Conservation (phyloP, 1,284 basidiomycete species). For the Volvariella volvacea region DNA sequence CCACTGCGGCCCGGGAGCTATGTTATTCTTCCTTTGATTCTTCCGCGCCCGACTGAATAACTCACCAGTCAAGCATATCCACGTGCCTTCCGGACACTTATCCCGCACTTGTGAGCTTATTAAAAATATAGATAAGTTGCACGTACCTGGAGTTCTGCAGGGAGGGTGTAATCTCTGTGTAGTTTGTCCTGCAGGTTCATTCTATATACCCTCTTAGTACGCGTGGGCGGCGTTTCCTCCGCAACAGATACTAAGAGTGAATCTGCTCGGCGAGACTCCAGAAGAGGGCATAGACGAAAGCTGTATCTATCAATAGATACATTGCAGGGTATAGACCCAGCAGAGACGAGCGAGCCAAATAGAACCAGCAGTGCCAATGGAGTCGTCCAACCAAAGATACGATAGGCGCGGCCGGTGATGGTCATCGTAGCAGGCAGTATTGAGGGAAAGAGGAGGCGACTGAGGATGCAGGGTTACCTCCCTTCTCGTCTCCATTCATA, state of each 20-base stretch:
- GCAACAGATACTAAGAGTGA: constrained; percentile 6
- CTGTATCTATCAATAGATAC: not conserved
- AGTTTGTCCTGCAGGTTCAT: constrained; percentile 16
- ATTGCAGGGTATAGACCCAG: not conserved
- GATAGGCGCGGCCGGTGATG: too few species aligned
- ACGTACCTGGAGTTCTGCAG: constrained; percentile 19
- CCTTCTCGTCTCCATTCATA: too few species aligned
- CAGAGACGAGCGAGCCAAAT: not conserved
- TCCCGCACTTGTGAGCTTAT: not conserved
- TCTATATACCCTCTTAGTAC: constrained; percentile 17
- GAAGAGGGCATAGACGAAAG: constrained; percentile 23
- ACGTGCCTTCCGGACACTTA: constrained; percentile 22
- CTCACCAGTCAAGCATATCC: constrained; percentile 23
- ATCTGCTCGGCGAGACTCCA: constrained; percentile 8
- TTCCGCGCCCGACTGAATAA: too few species aligned
- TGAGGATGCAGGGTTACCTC: too few species aligned
- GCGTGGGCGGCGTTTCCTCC: constrained; percentile 23
- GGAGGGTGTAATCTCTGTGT: constrained; percentile 18
- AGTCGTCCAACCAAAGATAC: too few species aligned
- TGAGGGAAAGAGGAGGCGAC: too few species aligned
- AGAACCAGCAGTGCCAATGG: not conserved
- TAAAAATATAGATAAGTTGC: not conserved
- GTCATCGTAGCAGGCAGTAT: too few species aligned
- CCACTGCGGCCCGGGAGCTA: constrained; percentile 12
- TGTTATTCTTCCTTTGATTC: not conserved